Evolutionary conservation across 2,329 filamentous ascomycete genomes (phyloP).

Genomic region (Pestalotiopsis fici): DNA sequence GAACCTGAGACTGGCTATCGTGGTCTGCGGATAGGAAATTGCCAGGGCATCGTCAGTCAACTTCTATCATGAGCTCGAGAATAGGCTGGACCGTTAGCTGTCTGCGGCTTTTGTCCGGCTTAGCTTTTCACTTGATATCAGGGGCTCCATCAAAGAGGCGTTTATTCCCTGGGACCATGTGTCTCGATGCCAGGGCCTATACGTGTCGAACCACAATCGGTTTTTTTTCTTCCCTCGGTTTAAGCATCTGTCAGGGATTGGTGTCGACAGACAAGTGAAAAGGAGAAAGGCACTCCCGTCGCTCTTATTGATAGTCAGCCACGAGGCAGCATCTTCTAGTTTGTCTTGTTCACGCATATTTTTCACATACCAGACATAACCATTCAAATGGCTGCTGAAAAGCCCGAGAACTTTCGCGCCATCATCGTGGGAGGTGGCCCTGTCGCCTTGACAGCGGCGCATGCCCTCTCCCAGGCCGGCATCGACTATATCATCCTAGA

Average conservation of each 20-base stretch:
- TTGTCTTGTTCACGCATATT: not conserved
- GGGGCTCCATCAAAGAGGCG: not conserved
- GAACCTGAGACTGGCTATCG: not conserved
- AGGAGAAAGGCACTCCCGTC: not conserved
- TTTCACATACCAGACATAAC: not conserved
- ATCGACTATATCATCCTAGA: conserved; percentile 31
- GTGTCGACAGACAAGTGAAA: not conserved
- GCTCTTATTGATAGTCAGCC: not conserved
- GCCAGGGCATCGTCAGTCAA: not conserved
- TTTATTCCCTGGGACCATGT: not conserved
- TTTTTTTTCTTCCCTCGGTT: not conserved
- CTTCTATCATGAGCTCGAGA: not conserved
- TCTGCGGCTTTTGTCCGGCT: not conserved
- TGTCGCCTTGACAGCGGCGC: conserved; percentile 24
- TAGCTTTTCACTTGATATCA: not conserved
- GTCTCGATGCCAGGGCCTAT: not conserved
- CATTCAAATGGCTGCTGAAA: not conserved
- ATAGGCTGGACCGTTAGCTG: not conserved
- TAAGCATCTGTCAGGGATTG: not conserved
- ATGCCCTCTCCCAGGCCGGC: conserved; percentile 23
- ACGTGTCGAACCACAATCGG: not conserved
- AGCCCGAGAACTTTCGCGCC: conserved; percentile 20
- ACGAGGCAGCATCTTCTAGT: not conserved
- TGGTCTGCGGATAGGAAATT: not conserved
- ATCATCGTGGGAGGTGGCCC: conserved; percentile 29